These are phyloP conservation scores for Balansia obtecta DNA, from an alignment of 2,329 filamentous ascomycete genomes.

Conservation along the genomic window DNA sequence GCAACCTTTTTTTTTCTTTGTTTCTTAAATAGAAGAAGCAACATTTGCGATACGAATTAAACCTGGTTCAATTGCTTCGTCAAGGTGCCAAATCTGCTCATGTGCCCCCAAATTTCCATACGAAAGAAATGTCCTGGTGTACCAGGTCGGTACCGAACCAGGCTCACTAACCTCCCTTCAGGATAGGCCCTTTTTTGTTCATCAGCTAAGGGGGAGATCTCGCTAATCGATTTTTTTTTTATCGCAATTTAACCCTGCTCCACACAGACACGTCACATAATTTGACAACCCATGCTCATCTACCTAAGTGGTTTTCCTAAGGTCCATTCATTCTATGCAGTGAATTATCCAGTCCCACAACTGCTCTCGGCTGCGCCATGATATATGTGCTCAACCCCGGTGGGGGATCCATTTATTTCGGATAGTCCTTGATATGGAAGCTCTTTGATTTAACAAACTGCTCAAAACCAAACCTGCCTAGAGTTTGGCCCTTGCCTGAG, in stretches of 20 bases:
- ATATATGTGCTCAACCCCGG: not conserved
- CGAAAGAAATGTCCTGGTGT: not conserved
- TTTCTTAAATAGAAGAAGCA: not conserved
- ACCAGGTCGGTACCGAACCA: not conserved
- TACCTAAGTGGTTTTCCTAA: no score
- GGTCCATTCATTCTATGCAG: no score
- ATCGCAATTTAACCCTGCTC: not conserved
- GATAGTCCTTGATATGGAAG: conserved; percentile 79
- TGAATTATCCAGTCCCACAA: not conserved
- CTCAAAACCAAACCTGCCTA: conserved; percentile 85
- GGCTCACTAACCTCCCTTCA: not conserved
- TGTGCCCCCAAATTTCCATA: not conserved
- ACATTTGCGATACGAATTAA: not conserved
- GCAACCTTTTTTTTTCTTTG: not conserved
- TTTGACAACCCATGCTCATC: no score
- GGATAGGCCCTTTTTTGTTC: not conserved
- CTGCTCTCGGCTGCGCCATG: not conserved
- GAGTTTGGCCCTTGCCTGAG: conserved; percentile 80
- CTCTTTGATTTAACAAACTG: conserved; percentile 96
- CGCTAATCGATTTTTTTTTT: conserved; percentile 8
- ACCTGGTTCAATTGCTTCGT: not conserved
- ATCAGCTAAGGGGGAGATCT: conserved; percentile 8
- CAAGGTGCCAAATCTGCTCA: not conserved
- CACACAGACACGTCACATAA: no score
- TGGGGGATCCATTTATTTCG: conserved; percentile 33